Conservation (phyloP, 345 rosid species). For the Durio zibethinus region DNA sequence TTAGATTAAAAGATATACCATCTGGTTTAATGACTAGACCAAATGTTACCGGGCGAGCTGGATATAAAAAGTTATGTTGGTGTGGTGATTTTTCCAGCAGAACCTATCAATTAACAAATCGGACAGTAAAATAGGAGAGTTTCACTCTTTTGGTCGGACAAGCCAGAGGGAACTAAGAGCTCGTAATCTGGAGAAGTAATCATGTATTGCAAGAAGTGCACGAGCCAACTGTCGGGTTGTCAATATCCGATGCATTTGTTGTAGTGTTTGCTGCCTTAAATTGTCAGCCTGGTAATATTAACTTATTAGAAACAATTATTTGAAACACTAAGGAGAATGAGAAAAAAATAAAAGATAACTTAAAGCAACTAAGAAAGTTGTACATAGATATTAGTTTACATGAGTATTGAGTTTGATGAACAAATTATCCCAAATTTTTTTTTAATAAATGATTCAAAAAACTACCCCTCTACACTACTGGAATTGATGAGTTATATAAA, state of each 20-base stretch:
- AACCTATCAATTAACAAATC: slow-evolving; percentile 12
- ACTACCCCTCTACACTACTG: background rate
- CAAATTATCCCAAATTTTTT: too few species aligned
- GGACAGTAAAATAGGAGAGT: background rate
- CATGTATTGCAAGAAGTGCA: slow-evolving; percentile 88
- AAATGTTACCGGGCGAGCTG: background rate
- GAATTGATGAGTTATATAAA: background rate
- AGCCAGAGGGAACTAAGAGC: slow-evolving; percentile 99
- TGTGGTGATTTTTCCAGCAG: slow-evolving; percentile 10
- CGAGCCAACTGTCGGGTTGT: slow-evolving; percentile 95
- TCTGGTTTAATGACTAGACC: background rate
- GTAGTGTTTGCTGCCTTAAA: slow-evolving; percentile 84
- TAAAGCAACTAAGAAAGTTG: background rate
- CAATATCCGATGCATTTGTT: slow-evolving; percentile 85
- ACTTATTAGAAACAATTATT: background rate
- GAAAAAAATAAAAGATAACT: background rate
- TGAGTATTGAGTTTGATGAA: background rate
- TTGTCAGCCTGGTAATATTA: slow-evolving; percentile 79
- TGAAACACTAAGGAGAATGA: background rate
- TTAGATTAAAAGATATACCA: background rate
- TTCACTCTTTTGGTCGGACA: slow-evolving; percentile 85
- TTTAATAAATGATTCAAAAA: background rate
- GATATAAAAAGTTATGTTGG: background rate
- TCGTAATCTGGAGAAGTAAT: slow-evolving; percentile 82
- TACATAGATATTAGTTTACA: background rate